Percentiles rank a stretch among this genome's conserved stretches.
Conservation (phyloP, 306 rosid genomes). For the Lotus japonicus region DNA sequence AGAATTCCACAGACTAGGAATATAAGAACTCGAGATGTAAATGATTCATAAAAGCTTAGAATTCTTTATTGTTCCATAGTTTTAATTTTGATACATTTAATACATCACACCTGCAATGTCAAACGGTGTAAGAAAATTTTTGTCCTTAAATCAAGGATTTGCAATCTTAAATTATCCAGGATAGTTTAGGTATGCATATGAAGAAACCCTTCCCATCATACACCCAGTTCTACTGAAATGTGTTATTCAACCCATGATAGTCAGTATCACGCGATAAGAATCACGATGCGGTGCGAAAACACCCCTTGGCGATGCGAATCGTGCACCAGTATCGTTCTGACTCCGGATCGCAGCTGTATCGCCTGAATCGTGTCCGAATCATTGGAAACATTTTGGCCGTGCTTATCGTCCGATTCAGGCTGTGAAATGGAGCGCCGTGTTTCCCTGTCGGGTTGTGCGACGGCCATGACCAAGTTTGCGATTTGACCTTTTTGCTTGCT, state of each 20-base stretch:
- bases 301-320: no score
- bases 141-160: background rate
- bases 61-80: background rate
- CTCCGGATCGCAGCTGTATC: no score
- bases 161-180: background rate
- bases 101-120: background rate
- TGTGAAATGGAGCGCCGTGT: no score
- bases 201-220: slow-evolving; percentile 3
- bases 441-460: no score
- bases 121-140: background rate
- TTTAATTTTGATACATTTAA: background rate
- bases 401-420: no score
- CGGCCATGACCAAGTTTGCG: no score
- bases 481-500: no score
- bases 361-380: no score
- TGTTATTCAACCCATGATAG: background rate
- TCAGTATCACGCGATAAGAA: no score
- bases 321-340: no score
- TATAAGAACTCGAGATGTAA: background rate
- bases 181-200: background rate
- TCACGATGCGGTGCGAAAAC: no score
- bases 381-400: no score
- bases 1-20: slow-evolving; percentile 12
- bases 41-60: background rate
- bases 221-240: background rate